Evolutionary conservation across 345 rosid species (phyloP), one percentile per base, ranked within the genome.

Genomic region (Heritiera littoralis): DNA sequence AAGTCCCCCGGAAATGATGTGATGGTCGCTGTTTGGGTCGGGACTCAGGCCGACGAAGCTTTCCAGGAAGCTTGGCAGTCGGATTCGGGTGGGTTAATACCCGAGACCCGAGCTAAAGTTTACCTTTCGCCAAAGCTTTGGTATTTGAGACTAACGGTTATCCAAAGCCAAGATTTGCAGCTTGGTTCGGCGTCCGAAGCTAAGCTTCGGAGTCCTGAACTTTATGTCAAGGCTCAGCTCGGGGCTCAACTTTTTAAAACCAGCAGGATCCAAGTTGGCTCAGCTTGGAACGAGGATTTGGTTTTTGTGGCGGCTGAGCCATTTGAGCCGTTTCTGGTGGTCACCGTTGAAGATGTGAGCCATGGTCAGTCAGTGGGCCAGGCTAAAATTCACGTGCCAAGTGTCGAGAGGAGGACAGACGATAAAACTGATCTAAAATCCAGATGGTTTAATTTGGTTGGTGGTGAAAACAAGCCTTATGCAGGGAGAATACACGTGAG

Each of bases 41-140:
- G 98, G 40, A 90, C 98, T 51, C 98, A 93, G 89, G 94, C 94
- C 0, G 98, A 95, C 58, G 98, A 95, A 82, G 95, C 98, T 1
- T 95, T 95, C 43, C 98, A 92, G 80, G 98, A 95, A 80, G 97
- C 98, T 1, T 95, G 98, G 98, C 98, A 92, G 60, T 92, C 98
- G 48, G 97, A 95, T 77, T 95, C 98, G 70, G 98, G 98, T n/a
- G 98, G 98, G 51, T 80, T 93, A 80, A 87, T 90, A 15, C 92
- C 90, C 66, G 97, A 95, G 89, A 95, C 98, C 76, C 87, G 98
- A 72, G 92, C 98, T 52, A 95, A 95, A 75, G 97, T 95, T 10
- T 95, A 93, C 80, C 76, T 95, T 69, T 93, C 98, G 5, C 43
- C 43, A 40, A 40, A 40, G 43, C 92, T 94, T 4, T 95, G 98